Conservation (phyloP, 2,329 filamentous ascomycete species). For the Ploettnerulaceae sp. region DNA sequence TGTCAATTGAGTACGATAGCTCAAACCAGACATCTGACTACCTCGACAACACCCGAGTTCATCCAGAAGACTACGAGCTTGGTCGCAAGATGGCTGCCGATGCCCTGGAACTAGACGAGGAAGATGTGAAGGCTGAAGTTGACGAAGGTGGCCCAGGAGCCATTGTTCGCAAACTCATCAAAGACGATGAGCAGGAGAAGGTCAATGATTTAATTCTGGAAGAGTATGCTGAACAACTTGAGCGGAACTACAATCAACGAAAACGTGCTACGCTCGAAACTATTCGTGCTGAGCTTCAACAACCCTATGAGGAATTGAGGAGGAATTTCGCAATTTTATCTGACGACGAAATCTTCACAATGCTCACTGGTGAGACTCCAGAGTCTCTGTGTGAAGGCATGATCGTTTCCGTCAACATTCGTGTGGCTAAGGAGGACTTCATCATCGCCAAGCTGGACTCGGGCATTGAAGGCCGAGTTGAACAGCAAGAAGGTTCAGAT, state of each 20-base stretch:
- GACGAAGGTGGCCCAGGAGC: slow-evolving; percentile 86
- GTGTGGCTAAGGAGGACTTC: slow-evolving; percentile 85
- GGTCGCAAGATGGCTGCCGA: slow-evolving; percentile 98
- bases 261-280: slow-evolving; percentile 96
- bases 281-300: slow-evolving; percentile 87
- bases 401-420: slow-evolving; percentile 86
- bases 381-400: slow-evolving; percentile 82
- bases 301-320: slow-evolving; percentile 90
- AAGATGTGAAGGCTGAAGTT: slow-evolving; percentile 92
- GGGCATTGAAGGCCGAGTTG: slow-evolving; percentile 84
- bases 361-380: slow-evolving; percentile 89
- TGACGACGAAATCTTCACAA: slow-evolving; percentile 83
- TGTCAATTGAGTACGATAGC: slow-evolving; percentile 85
- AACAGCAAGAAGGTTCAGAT: slow-evolving; percentile 75
- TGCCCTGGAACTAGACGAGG: slow-evolving; percentile 91
- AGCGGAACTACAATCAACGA: slow-evolving; percentile 86
- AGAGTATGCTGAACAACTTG: slow-evolving; percentile 93
- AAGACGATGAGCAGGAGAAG: slow-evolving; percentile 87
- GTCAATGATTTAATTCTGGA: slow-evolving; percentile 95
- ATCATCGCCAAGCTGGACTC: slow-evolving; percentile 92
- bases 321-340: slow-evolving; percentile 68
- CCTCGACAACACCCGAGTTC: slow-evolving; percentile 92
- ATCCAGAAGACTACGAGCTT: slow-evolving; percentile 97
- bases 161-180: slow-evolving; percentile 91
- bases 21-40: slow-evolving; percentile 80